Evolutionary conservation across 345 rosid species (phyloP), one percentile per base, ranked within the genome.

Genomic region (Boechera stricta): DNA sequence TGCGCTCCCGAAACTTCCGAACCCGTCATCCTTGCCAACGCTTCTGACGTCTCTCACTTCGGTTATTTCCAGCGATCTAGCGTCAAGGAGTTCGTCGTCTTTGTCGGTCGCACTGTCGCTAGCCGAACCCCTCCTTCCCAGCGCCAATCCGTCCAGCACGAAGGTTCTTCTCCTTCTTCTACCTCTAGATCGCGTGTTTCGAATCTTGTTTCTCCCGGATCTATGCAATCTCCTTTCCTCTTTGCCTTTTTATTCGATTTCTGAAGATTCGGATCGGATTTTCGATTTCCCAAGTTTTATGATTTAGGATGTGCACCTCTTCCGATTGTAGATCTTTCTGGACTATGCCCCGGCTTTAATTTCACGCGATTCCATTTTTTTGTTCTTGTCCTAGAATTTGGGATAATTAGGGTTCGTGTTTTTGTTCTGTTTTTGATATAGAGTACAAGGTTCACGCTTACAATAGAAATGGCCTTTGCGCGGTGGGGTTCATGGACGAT

Each of bases 391-490:
- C 53, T 61, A 15, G 73, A 65, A 31, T 78, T 65, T 66, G 44
- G 61, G 63, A 28, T 72, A 44, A 79, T 69, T 77, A 64, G 67
- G 76, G 72, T 47, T 71, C 24, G 31, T 69, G 5, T 32, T 9
- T 28, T 12, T 7, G 5, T 47, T 6, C 28, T 54, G 9, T 60
- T 47, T 15, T 0, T 53, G 29, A 11, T 67, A 3, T 70, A 95
- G 99, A 91, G 87, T 92, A 95, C 83, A 92, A 84, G 88, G 98
- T 95, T 71, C 98, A 92, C 77, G 78, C 98, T 36, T 95, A 95
- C 78, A 95, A 89, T 78, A 77, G 89, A 52, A 89, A 92, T 82
- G 99, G 99, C 42, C 96, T 95, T 36, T 89, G 96, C 68, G 90
- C 85, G 1, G 36, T 91, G 74, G 98, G 96, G 3, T 95, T 95